These are phyloP conservation scores for Pholiota conissans DNA, from an alignment of 768 basidiomycete genomes.

Conservation along the genomic window DNA sequence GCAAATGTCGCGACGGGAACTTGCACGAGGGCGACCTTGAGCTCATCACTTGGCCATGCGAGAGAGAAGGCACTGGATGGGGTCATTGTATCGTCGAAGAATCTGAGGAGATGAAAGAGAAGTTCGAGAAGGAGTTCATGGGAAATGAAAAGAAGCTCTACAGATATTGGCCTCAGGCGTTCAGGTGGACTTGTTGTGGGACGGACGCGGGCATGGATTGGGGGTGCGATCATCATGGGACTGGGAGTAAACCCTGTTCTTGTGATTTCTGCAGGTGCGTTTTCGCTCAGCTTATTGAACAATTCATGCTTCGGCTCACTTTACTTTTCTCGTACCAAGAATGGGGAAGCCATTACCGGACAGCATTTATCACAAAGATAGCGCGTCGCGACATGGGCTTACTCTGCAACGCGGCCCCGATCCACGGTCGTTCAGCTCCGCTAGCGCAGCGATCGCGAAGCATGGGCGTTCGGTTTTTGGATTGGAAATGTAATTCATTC, in stretches of 20 bases:
- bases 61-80: not conserved
- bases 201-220: slow-evolving; percentile 26
- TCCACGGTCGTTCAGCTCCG: not conserved
- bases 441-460: not conserved
- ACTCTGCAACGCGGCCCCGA: not conserved
- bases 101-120: not conserved
- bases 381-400: not conserved
- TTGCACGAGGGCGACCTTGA: not conserved
- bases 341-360: not conserved
- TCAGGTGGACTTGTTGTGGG: slow-evolving; percentile 36
- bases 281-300: not conserved
- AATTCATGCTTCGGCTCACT: not conserved
- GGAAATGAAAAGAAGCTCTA: slow-evolving; percentile 9
- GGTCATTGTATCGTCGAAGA: not conserved
- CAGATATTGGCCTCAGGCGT: slow-evolving; percentile 24
- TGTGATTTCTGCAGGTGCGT: slow-evolving; percentile 35
- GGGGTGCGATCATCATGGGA: slow-evolving; percentile 35
- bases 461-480: not conserved
- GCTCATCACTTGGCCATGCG: not conserved
- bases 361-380: not conserved
- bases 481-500: not conserved
- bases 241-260: slow-evolving; percentile 29
- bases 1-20: not conserved
- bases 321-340: not conserved
- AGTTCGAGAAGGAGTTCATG: not conserved